phyloP scores from a whole-genome alignment of 78 protist genomes.

The Diacronema lutheri region DNA sequence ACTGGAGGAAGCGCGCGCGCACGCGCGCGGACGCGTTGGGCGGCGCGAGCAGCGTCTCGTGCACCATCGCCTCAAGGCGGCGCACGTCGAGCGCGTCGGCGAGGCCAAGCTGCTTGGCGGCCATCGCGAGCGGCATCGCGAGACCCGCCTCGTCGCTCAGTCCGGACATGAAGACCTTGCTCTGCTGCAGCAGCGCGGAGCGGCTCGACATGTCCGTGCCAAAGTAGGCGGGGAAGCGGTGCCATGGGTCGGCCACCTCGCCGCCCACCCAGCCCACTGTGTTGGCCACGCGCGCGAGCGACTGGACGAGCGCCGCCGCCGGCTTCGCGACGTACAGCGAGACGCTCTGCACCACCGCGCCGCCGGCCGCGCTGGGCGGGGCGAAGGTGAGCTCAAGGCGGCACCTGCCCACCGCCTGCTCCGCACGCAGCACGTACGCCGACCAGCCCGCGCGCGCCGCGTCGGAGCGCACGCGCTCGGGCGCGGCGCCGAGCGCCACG shows the following conservation, averaged over 20 bases:
- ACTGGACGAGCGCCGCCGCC: neutral
- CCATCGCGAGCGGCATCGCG: neutral
- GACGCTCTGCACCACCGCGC: neutral
- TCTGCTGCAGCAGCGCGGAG: neutral
- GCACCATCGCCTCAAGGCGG: neutral
- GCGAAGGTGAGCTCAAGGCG: neutral
- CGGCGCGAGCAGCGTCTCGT: neutral
- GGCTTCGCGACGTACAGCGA: neutral
- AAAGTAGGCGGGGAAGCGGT: slow-evolving; percentile 13
- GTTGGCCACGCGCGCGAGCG: neutral
- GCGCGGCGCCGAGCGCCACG: too few relatives aligned
- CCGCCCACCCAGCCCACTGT: neutral
- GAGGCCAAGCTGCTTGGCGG: neutral
- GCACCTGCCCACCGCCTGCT: neutral
- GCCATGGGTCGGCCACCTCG: slow-evolving; percentile 8
- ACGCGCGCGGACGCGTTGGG: neutral
- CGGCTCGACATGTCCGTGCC: neutral
- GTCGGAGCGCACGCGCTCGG: too few relatives aligned
- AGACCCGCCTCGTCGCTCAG: slow-evolving; percentile 13
- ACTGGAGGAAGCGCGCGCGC: neutral
- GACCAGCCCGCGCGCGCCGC: too few relatives aligned
- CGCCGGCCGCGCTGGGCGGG: neutral
- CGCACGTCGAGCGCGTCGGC: neutral
- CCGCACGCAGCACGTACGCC: too few relatives aligned
- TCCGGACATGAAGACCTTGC: neutral